Percentiles rank a stretch among this genome's conserved stretches.
Conservation (phyloP, 129 eudicot species). For the Daucus carota region DH1_v3.0 NC_030382.2:34840501-34841000, state of each 20-base stretch:
- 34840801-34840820: slow-evolving; percentile 16
- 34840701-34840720: neutral
- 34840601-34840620: slow-evolving; percentile 36
- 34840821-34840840: neutral
- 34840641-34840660: slow-evolving; percentile 41
- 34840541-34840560: slow-evolving; percentile 31
- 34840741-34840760: slow-evolving; percentile 18
- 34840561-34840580: slow-evolving; percentile 45
- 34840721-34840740: slow-evolving; percentile 52
- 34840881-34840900: too few species aligned
- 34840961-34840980: slow-evolving; percentile 24
- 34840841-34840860: neutral
- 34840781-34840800: slow-evolving; percentile 21
- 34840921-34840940: slow-evolving; percentile 47
- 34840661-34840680: slow-evolving; percentile 38
- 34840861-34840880: too few species aligned
- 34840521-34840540: slow-evolving; percentile 37
- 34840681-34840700: slow-evolving; percentile 19
- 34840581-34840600: slow-evolving; percentile 45
- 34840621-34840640: slow-evolving; percentile 75
- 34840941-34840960: slow-evolving; percentile 37
- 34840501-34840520: too few species aligned
- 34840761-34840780: slow-evolving; percentile 21
- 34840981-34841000: slow-evolving; percentile 42
- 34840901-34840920: slow-evolving; percentile 27